phyloP scores from a whole-genome alignment of 116 monocot genomes.

The Dioscorea cayenensis region DNA sequence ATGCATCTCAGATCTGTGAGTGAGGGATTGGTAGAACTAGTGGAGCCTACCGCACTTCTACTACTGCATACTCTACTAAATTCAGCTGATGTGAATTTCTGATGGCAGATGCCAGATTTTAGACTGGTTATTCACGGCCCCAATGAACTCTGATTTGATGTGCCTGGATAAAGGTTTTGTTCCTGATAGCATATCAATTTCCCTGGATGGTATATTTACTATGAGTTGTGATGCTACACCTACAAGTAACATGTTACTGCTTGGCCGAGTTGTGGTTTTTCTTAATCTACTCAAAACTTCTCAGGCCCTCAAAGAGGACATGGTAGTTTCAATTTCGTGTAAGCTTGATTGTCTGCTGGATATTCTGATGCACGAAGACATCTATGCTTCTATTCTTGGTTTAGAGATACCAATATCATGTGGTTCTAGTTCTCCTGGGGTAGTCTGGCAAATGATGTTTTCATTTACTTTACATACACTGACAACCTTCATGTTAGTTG shows the following conservation, averaged over 20 bases:
- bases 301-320: slow-evolving; percentile 50
- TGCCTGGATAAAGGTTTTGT: slow-evolving; percentile 9
- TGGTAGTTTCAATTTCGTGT: slow-evolving; percentile 43
- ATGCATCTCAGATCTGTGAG: slow-evolving; percentile 54
- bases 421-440: slow-evolving; percentile 26
- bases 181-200: slow-evolving; percentile 7
- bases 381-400: slow-evolving; percentile 58
- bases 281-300: slow-evolving; percentile 69
- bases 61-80: slow-evolving; percentile 59
- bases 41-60: slow-evolving; percentile 77
- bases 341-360: slow-evolving; percentile 57
- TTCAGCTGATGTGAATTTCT: slow-evolving; percentile 34
- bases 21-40: slow-evolving; percentile 61
- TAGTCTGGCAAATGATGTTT: slow-evolving; percentile 56
- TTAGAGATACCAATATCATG: slow-evolving; percentile 44
- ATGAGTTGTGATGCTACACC: slow-evolving; percentile 18
- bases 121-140: slow-evolving; percentile 48
- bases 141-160: slow-evolving; percentile 8
- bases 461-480: slow-evolving; percentile 45
- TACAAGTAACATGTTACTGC: slow-evolving; percentile 18
- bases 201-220: slow-evolving; percentile 22
- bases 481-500: slow-evolving; percentile 69
- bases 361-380: slow-evolving; percentile 39
- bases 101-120: slow-evolving; percentile 48
- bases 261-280: slow-evolving; percentile 56